Evolutionary conservation across 2,329 filamentous ascomycete species (phyloP).

Genomic region (Apiospora hydei): DNA sequence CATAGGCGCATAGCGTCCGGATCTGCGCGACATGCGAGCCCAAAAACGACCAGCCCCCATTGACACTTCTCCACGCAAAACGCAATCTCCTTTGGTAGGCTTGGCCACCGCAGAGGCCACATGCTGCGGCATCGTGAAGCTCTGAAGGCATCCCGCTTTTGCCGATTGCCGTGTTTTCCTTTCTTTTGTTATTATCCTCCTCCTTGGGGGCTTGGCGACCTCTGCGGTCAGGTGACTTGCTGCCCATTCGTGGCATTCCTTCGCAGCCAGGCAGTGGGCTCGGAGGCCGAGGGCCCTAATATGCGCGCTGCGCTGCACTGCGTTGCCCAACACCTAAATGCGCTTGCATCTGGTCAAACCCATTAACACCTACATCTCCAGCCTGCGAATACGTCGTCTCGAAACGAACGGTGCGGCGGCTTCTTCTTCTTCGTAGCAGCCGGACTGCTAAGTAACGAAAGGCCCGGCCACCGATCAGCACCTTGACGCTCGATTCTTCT

Average conservation of each 20-base stretch:
- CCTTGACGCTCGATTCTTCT: background rate
- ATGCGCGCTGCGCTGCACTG: background rate
- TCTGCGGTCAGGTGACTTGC: slow-evolving; percentile 13
- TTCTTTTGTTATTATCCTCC: background rate
- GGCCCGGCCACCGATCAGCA: background rate
- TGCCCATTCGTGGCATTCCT: background rate
- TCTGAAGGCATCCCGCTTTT: background rate
- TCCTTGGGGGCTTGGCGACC: slow-evolving; percentile 6
- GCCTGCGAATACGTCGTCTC: background rate
- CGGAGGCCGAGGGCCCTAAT: slow-evolving; percentile 2
- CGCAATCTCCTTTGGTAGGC: slow-evolving; percentile 15
- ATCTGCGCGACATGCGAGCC: slow-evolving; percentile 12
- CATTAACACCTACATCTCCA: background rate
- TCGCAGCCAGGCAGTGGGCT: background rate
- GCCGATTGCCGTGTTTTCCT: slow-evolving; percentile 18
- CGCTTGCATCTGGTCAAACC: background rate
- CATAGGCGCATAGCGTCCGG: background rate
- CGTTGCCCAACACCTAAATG: background rate
- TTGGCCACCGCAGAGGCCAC: slow-evolving; percentile 14
- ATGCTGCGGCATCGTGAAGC: slow-evolving; percentile 4
- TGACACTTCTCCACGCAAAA: slow-evolving; percentile 16
- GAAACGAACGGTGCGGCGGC: background rate
- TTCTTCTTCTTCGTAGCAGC: background rate
- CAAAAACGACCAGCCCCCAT: slow-evolving; percentile 3
- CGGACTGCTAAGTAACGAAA: background rate